These are phyloP conservation scores for Meyerozyma carpophila DNA, from an alignment of 1,139 yeast genomes.

Conservation along the genomic window DNA sequence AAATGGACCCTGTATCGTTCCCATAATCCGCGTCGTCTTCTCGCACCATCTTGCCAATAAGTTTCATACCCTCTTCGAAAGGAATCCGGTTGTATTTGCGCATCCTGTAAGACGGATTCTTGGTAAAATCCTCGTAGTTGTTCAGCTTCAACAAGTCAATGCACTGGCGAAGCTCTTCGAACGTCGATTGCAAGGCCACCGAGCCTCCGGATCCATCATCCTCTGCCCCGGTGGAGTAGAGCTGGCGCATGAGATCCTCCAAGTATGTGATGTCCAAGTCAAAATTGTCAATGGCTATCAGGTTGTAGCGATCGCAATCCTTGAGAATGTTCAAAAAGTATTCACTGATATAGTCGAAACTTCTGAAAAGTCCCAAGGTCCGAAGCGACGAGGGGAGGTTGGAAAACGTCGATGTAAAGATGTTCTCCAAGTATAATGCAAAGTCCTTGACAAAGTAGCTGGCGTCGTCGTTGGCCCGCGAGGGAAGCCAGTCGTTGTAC, in stretches of 20 bases:
- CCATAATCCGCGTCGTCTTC: slow-evolving; percentile 11
- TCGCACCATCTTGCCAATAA: slow-evolving; percentile 43
- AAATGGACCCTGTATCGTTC: slow-evolving; percentile 16
- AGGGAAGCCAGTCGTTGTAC: slow-evolving; percentile 69
- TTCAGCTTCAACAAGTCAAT: slow-evolving; percentile 51
- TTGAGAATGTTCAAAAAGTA: slow-evolving; percentile 60
- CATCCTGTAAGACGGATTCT: slow-evolving; percentile 42
- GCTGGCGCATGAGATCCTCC: slow-evolving; percentile 42
- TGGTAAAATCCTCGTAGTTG: slow-evolving; percentile 47
- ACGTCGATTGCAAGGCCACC: slow-evolving; percentile 46
- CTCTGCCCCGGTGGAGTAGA: slow-evolving; percentile 15
- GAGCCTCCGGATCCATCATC: slow-evolving; percentile 19
- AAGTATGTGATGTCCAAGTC: slow-evolving; percentile 57
- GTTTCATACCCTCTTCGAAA: slow-evolving; percentile 50
- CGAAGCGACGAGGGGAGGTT: slow-evolving; percentile 76
- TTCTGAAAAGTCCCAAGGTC: slow-evolving; percentile 74
- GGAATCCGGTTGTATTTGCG: slow-evolving; percentile 57
- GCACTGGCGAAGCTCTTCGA: slow-evolving; percentile 57
- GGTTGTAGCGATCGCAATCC: slow-evolving; percentile 36
- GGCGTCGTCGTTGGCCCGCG: slow-evolving; percentile 50
- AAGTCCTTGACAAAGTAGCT: slow-evolving; percentile 75
- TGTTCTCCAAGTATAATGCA: slow-evolving; percentile 80
- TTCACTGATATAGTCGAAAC: slow-evolving; percentile 79
- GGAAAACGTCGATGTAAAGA: slow-evolving; percentile 82
- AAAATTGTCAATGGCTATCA: slow-evolving; percentile 50